phyloP scores from a whole-genome alignment of 768 basidiomycete genomes.

The Strobilomyces dryophilus region DNA sequence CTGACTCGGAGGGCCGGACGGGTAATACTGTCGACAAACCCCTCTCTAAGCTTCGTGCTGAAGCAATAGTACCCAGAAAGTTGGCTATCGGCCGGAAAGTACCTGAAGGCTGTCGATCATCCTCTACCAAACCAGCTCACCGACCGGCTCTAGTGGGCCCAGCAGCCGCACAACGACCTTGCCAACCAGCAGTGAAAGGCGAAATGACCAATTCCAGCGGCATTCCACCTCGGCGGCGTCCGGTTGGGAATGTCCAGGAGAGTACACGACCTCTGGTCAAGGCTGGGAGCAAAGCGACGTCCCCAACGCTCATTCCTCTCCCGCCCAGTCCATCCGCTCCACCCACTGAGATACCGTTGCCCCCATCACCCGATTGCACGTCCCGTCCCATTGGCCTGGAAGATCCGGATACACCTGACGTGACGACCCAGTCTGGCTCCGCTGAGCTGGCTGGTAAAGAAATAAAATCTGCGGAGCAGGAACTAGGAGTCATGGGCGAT shows the following conservation, averaged over 20 bases:
- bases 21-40: constrained; percentile 1
- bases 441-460: neutral
- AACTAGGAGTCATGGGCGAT: neutral
- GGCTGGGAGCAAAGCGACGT: constrained; percentile 10
- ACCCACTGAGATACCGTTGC: constrained; percentile 18
- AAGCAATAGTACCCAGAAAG: constrained; percentile 1
- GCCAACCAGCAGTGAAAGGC: constrained; percentile 8
- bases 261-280: constrained; percentile 11
- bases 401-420: constrained; percentile 1
- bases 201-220: constrained; percentile 4
- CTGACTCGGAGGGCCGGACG: neutral
- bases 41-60: constrained; percentile 9
- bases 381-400: constrained; percentile 1
- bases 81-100: constrained; percentile 8
- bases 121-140: constrained; percentile 9
- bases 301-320: constrained; percentile 16
- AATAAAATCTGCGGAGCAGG: neutral
- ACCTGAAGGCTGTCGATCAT: neutral
- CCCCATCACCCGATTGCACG: constrained; percentile 15
- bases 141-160: neutral
- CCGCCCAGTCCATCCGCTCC: constrained; percentile 21
- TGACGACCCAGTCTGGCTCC: neutral
- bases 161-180: constrained; percentile 4
- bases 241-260: constrained; percentile 4
- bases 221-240: constrained; percentile 8